Base-by-base conservation (phyloP, 345 rosid species). In the Eucalyptus caleyi region DNA sequence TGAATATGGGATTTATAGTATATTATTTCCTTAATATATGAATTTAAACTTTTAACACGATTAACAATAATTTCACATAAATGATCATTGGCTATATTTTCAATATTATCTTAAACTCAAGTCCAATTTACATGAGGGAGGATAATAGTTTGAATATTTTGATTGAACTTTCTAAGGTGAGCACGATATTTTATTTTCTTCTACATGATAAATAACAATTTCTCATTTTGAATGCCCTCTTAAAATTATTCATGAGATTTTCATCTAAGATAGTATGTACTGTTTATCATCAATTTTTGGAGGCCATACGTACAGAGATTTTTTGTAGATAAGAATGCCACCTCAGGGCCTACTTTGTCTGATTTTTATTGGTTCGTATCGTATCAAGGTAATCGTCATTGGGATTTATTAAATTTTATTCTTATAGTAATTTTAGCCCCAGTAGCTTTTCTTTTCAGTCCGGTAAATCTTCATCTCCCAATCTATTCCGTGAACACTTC, bases 61-160 rank as follows among this genome's bases (percentile, higher is more conserved):
- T 51, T 53, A 0, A 53, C 26, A 53, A 53, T 53, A 53, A 53
- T 53, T 53, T 21, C 59, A 21, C 59, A 53, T 53, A 53, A 53
- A 53, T 53, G 59, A 21, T 53, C 59, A 53, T 21, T 0, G 11
- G 2, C 1, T 56, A 56, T 56, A 56, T 56, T 56, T 24, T 56
- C 62, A 56, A 26, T 24, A 56, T 24, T 65, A 15, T 65, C 37
- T n/a, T 65, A 65, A 14, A 30, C 2, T 6, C 0, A 30, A 14
- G 16, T 62, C 32, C 18, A n/a, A n/a, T n/a, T 32, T 65, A 65
- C 37, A 5, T 2, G 0, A 0, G 4, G 5, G 37, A 32, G 37
- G 77, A 32, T n/a, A 6, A 65, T 32, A 4, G 0, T 65, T 62
- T n/a, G 24, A 56, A 0, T 56, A 23, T 56, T 23, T 56, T 5